Evolutionary conservation across 2,329 filamentous ascomycete genomes (phyloP), one percentile per base, ranked within the genome.

Genomic region (Fusarium odoratissimum): DNA sequence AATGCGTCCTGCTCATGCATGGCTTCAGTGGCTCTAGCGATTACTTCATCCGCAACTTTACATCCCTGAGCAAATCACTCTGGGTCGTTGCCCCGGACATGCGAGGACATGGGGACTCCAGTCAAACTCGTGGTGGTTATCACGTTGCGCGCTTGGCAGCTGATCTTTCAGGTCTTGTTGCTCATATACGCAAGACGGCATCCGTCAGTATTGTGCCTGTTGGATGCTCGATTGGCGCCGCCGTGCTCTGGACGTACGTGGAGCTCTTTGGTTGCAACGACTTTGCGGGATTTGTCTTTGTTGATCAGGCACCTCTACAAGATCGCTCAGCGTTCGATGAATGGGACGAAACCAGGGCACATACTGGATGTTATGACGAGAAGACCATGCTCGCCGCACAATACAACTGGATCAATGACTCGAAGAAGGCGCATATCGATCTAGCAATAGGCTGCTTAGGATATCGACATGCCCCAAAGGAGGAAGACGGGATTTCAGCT

Each of bases 21-120:
- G 76, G 76, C 35, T 78, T 78, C 73, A 78, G 76, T 38, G 76
- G 76, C 33, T 78, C 76, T 16, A 75, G 76, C 46, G 76, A 78
- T 51, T 78, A 78, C 56, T 78, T 78, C 33, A 35, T 54, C 42
- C 73, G 72, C 31, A 78, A 78, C 60, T 67, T 72, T 28, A 55
- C 51, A 12, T 58, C 69, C 8, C 44, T 78, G 21, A 73, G 70
- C 30, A 62, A 76, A 19, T 67, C 60, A 11, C n/a, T 66, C 21
- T 78, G 74, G 75, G 69, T 78, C 38, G 25, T 78, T 52, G 76
- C 76, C 5, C 76, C 76, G 23, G 76, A 78, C 51, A 78, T 78
- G 76, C 75, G 76, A 31, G 76, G 76, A 3, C 76, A 78, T 51
- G 76, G 76, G 30, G 64, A 65, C 44, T 78, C 76, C 58, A 69